Evolutionary conservation across 345 rosid species (phyloP), one percentile per base, ranked within the genome.

Genomic region (Brassica juncea): DNA sequence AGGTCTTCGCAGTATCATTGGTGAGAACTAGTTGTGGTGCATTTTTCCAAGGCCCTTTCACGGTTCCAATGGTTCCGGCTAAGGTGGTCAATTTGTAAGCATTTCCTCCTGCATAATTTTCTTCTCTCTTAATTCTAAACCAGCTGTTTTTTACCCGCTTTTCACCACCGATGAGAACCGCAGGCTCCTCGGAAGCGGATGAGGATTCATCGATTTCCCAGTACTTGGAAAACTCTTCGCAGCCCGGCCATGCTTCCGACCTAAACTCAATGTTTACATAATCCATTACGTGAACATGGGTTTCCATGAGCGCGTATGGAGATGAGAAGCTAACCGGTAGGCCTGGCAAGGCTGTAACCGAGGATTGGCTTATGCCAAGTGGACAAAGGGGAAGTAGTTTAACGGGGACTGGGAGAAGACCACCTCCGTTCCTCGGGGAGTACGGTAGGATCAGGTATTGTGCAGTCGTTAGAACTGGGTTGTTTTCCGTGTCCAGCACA

Each of bases 401-500:
- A 59, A 3, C 4, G 1, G 70, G 2, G 8, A 52, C 64, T 61
- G 80, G 80, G 55, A 70, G 65, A 63, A 70, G 80, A 70, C 70
- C 75, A 49, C 70, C 75, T 8, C 63, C 74, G 4, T 42, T 69
- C 1, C 15, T 44, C 15, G 3, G 54, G n/a, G 49, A 8, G 1
- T 44, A 25, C 34, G 68, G 79, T 32, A 39, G 79, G 54, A 77
- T 77, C 15, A 44, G 32, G 80, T 77, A 77, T 62, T 14, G 2
- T n/a, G n/a, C 0, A 3, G n/a, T 47, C 0, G 5, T 0, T 8
- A 5, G 0, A 62, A 62, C 0, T 3, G 14, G 0, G 6, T 62
- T 9, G 19, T 63, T 70, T 8, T 5, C 37, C 0, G 39, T 5
- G 30, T 77, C 80, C 11, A 14, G 62, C 64, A 70, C 80, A 7